A percentile compares a stretch with the other conserved stretches of the same genome.
These are phyloP conservation scores for Pleurotus giganteus DNA, from an alignment of 768 basidiomycete genomes.

Conservation along the genomic window DNA sequence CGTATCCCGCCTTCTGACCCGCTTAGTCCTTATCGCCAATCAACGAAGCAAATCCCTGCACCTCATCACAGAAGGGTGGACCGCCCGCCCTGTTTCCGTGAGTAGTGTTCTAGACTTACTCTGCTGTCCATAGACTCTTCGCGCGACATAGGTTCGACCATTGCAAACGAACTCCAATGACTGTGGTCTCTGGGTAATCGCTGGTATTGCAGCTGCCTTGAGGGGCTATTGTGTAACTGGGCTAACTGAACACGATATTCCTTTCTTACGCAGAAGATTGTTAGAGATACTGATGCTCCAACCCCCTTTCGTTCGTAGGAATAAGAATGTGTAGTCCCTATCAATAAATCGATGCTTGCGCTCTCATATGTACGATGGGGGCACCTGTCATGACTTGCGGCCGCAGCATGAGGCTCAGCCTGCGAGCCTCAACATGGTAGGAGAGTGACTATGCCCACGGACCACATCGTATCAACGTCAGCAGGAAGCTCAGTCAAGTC, in stretches of 20 bases:
- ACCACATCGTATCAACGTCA: too few species aligned
- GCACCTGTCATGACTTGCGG: too few species aligned
- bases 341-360: too few species aligned
- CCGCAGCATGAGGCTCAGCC: too few species aligned
- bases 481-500: too few species aligned
- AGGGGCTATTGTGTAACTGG: slow-evolving; percentile 16
- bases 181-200: slow-evolving; percentile 25
- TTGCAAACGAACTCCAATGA: slow-evolving; percentile 17
- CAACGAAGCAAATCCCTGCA: slow-evolving; percentile 7
- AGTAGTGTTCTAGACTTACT: not conserved
- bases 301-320: too few species aligned
- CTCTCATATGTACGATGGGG: too few species aligned
- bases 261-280: too few species aligned
- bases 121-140: not conserved
- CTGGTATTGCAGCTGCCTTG: slow-evolving; percentile 17
- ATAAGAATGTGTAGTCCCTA: too few species aligned
- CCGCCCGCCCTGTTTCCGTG: slow-evolving; percentile 7
- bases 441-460: too few species aligned
- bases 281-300: too few species aligned
- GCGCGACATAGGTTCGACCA: not conserved
- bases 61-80: slow-evolving; percentile 12
- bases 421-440: too few species aligned
- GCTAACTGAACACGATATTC: slow-evolving; percentile 17
- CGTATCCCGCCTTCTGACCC: slow-evolving; percentile 3
- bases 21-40: slow-evolving; percentile 12